phyloP scores from a whole-genome alignment of 2,329 filamentous ascomycete species.

The Aspergillus quadrilineatus region DNA sequence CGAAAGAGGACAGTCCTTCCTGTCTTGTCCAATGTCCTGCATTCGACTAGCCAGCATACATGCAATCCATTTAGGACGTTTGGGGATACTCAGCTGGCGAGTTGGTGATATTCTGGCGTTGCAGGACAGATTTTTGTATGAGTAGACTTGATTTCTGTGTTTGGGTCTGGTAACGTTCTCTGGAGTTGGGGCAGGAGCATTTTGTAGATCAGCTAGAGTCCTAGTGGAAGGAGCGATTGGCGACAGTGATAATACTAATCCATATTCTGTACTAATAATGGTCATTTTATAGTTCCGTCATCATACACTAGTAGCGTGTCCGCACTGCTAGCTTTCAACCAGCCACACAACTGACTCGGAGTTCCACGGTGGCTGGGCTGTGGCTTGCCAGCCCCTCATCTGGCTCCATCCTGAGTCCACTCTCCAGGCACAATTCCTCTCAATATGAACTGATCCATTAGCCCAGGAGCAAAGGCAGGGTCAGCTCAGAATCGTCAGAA shows the following conservation, averaged over 20 bases:
- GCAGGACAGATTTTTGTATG: background rate
- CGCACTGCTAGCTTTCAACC: too few relatives aligned
- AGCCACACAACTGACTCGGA: background rate
- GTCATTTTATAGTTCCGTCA: background rate
- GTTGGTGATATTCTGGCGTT: background rate
- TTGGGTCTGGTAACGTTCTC: background rate
- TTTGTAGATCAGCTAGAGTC: background rate
- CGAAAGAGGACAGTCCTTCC: background rate
- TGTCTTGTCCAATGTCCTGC: slow-evolving; percentile 13
- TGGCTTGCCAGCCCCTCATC: background rate
- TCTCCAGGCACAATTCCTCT: too few relatives aligned
- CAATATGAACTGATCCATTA: too few relatives aligned
- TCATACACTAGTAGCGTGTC: background rate
- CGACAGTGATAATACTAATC: background rate
- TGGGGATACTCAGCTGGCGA: background rate
- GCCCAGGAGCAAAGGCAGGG: too few relatives aligned
- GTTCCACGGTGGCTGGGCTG: background rate
- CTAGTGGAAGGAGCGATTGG: background rate
- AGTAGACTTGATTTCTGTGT: background rate
- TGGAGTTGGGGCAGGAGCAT: background rate
- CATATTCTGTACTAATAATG: too few relatives aligned
- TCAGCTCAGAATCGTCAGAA: too few relatives aligned
- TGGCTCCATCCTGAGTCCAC: too few relatives aligned
- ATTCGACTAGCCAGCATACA: slow-evolving; percentile 10
- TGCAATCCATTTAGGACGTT: background rate